A percentile compares a stretch with the other conserved stretches of the same genome.
Conservation (phyloP, 768 basidiomycete genomes). For the Hygrocybe coccinea region DNA sequence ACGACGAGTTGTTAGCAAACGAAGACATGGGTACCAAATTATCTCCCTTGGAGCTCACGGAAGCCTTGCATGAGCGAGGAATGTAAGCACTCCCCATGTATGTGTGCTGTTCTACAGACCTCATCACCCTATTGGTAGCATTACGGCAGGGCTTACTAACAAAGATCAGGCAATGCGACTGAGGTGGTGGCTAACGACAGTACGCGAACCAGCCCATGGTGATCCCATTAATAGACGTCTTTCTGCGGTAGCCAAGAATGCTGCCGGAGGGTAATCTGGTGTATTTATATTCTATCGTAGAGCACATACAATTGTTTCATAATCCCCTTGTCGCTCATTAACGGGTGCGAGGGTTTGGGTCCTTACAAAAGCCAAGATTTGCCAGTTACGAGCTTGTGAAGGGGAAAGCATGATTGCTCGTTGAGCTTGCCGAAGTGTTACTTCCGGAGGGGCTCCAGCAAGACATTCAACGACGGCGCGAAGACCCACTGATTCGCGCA, state of each 20-base stretch:
- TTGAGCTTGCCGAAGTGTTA: constrained; percentile 46
- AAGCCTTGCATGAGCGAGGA: constrained; percentile 72
- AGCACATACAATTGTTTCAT: neutral
- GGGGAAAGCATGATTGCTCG: constrained; percentile 61
- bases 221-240: constrained; percentile 47
- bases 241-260: constrained; percentile 34
- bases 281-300: neutral
- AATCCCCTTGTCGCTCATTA: neutral
- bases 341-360: neutral
- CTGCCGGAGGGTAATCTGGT: constrained; percentile 22
- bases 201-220: constrained; percentile 33
- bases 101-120: neutral
- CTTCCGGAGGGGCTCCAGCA: constrained; percentile 12
- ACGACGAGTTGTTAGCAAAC: constrained; percentile 57
- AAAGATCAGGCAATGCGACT: constrained; percentile 48
- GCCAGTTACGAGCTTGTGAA: constrained; percentile 51
- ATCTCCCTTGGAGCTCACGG: constrained; percentile 50
- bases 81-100: constrained; percentile 47
- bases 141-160: constrained; percentile 36
- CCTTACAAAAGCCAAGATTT: constrained; percentile 51
- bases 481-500: constrained; percentile 43
- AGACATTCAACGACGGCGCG: constrained; percentile 43
- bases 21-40: constrained; percentile 45
- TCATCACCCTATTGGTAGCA: constrained; percentile 20
- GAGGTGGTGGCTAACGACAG: constrained; percentile 59